phyloP scores from a whole-genome alignment of 176 grass and related monocot genomes.

The Oryza rufipogon region DNA sequence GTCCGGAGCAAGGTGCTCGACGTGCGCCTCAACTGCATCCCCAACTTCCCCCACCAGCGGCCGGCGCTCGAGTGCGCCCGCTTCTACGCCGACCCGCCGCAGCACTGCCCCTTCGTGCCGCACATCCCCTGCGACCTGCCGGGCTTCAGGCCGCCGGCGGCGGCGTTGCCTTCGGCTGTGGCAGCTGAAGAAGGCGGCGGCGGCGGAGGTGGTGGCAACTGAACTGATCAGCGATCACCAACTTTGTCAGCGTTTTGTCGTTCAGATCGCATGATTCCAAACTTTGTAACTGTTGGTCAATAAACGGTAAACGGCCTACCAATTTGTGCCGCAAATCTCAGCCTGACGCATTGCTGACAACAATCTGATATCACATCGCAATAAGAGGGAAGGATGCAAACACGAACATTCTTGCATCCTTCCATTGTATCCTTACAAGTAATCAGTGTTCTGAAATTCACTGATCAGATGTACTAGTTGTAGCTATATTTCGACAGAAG shows the following conservation, averaged over 20 bases:
- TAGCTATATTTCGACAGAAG: too few species aligned
- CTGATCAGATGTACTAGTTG: too few species aligned
- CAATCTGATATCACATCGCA: background rate
- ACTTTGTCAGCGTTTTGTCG: background rate
- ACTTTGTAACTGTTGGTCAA: background rate
- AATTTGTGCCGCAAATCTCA: background rate
- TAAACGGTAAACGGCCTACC: slow-evolving; percentile 34
- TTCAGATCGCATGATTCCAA: background rate
- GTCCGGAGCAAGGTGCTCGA: slow-evolving; percentile 57
- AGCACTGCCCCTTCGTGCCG: slow-evolving; percentile 61
- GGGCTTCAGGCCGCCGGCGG: slow-evolving; percentile 25
- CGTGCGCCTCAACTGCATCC: slow-evolving; percentile 73
- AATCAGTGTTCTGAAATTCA: background rate
- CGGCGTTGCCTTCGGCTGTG: background rate
- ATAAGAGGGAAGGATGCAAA: background rate
- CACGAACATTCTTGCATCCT: background rate
- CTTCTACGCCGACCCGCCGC: slow-evolving; percentile 56
- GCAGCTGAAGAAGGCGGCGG: background rate
- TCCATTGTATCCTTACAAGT: background rate
- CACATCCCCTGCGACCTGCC: slow-evolving; percentile 70
- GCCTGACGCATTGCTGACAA: background rate
- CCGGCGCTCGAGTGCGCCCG: slow-evolving; percentile 55
- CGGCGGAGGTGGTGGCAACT: background rate
- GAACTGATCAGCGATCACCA: background rate
- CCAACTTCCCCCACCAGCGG: slow-evolving; percentile 60